Conservation (phyloP, 305 asterid genomes). For the Fraxinus baroniana region DNA sequence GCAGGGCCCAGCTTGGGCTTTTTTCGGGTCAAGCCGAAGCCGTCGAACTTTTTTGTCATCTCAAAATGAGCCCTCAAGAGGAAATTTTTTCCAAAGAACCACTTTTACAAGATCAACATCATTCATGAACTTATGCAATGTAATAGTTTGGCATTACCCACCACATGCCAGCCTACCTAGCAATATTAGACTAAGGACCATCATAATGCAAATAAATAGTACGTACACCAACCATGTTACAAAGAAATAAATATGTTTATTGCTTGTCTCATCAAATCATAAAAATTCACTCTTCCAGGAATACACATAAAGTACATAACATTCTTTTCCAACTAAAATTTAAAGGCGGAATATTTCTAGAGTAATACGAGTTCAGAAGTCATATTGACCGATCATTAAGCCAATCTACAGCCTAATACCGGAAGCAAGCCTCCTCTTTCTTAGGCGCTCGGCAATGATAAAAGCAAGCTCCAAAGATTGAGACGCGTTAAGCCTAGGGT, state of each 20-base stretch:
- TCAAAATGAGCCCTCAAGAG: too few species aligned
- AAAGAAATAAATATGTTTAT: constrained; percentile 14
- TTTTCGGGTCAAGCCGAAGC: too few species aligned
- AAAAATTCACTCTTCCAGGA: constrained; percentile 17
- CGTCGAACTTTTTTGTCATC: too few species aligned
- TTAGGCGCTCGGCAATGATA: constrained; percentile 73
- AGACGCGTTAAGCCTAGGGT: constrained; percentile 81
- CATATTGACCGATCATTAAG: neutral
- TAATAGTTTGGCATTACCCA: neutral
- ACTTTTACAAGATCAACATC: neutral
- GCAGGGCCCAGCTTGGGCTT: too few species aligned
- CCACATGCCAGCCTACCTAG: neutral
- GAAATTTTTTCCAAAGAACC: neutral
- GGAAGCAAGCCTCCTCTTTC: constrained; percentile 64
- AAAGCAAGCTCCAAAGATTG: constrained; percentile 78
- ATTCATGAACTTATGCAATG: neutral
- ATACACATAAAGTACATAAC: constrained; percentile 22
- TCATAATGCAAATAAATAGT: neutral
- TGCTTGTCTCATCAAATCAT: constrained; percentile 7
- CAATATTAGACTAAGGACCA: neutral
- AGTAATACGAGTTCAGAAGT: constrained; percentile 15
- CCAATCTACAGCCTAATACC: constrained; percentile 17
- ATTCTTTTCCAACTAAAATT: constrained; percentile 29
- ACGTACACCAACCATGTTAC: neutral
- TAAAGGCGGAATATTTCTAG: constrained; percentile 14